Evolutionary conservation across 208 protist species (phyloP).

Genomic region (Leishmania martiniquensis): DNA sequence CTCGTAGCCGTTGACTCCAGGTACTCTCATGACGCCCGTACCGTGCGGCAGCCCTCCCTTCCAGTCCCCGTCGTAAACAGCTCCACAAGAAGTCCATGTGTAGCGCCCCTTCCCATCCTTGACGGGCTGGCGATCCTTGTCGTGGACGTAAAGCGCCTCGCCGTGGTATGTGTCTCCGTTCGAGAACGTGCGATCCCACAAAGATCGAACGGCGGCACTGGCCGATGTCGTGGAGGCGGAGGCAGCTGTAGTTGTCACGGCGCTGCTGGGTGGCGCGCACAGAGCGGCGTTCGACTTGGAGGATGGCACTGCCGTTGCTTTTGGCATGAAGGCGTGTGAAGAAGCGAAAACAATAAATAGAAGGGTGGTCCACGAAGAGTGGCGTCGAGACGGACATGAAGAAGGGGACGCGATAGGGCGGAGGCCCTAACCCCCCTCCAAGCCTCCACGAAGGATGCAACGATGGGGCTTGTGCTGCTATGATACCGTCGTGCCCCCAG

Average conservation of each 20-base stretch:
- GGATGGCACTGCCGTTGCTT: conserved; percentile 1
- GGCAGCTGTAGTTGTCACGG: background rate
- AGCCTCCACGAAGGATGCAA: background rate
- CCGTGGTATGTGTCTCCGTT: conserved; percentile 76
- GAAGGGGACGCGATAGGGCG: background rate
- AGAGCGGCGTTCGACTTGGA: background rate
- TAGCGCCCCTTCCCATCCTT: conserved; percentile 69
- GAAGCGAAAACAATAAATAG: too few species aligned
- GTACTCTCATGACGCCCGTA: conserved; percentile 57
- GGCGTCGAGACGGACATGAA: background rate
- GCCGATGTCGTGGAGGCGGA: background rate
- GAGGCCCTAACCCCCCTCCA: background rate
- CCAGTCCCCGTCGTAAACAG: conserved; percentile 67
- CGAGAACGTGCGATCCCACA: conserved; percentile 64
- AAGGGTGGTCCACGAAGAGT: background rate
- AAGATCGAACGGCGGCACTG: conserved; percentile 24
- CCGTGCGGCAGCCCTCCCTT: conserved; percentile 60
- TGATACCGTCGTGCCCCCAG: background rate
- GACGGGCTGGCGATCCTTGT: conserved; percentile 52
- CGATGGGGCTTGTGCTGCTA: background rate
- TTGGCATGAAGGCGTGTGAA: background rate
- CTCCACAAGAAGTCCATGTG: conserved; percentile 56
- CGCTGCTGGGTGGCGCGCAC: background rate
- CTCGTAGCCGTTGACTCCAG: conserved; percentile 56
- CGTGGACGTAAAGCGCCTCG: conserved; percentile 62